Conservation (phyloP, 805 yeast species). For the Ogataea thermomethanolica region DNA sequence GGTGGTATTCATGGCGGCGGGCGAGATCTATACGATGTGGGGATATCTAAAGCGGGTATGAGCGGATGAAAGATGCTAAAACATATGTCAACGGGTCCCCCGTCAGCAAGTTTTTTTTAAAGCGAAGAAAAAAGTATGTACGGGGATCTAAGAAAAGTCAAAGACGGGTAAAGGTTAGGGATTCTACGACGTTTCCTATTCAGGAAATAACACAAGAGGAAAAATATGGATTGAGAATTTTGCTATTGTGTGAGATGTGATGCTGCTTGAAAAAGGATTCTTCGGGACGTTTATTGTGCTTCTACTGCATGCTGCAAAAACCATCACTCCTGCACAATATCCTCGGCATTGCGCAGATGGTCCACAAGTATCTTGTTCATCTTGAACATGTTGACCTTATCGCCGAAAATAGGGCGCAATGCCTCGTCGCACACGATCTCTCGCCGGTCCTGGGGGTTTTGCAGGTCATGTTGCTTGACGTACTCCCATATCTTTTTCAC, state of each 20-base stretch:
- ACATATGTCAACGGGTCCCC: background rate
- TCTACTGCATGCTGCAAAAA: slow-evolving; percentile 1
- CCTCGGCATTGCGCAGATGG: slow-evolving; percentile 41
- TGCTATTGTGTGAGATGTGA: slow-evolving; percentile 24
- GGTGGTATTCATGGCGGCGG: slow-evolving; percentile 1
- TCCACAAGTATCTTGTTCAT: slow-evolving; percentile 53
- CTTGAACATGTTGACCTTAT: slow-evolving; percentile 53
- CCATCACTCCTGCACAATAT: slow-evolving; percentile 2
- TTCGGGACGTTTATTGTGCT: background rate
- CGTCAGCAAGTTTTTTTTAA: slow-evolving; percentile 1
- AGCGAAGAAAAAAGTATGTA: slow-evolving; percentile 5
- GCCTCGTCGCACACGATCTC: slow-evolving; percentile 62
- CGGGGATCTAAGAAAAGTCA: slow-evolving; percentile 6
- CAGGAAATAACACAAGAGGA: background rate
- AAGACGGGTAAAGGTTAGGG: slow-evolving; percentile 6
- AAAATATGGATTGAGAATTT: background rate
- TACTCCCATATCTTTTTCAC: slow-evolving; percentile 70
- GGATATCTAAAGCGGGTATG: background rate
- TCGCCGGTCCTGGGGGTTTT: slow-evolving; percentile 63
- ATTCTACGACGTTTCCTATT: slow-evolving; percentile 4
- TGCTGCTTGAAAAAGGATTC: slow-evolving; percentile 36
- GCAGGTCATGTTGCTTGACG: slow-evolving; percentile 58
- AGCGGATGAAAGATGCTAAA: background rate
- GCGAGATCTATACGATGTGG: background rate
- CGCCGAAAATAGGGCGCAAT: slow-evolving; percentile 57